These are phyloP conservation scores for Circinella minor DNA, from an alignment of 371 early-diverging fungal genomes.

Conservation along the genomic window DNA sequence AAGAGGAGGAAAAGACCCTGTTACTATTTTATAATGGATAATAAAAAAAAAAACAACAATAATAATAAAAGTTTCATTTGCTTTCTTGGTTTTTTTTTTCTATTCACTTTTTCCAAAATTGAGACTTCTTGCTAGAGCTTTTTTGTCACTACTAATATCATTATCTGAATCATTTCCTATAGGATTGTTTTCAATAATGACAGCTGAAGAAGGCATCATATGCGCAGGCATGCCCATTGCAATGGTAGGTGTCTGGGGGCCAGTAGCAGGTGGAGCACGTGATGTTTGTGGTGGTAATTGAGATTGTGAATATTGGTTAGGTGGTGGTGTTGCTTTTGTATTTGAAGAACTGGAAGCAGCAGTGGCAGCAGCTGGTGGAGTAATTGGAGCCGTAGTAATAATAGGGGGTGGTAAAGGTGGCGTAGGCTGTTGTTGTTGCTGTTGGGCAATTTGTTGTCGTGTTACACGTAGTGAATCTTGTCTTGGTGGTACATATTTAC, in stretches of 20 bases:
- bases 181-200: conserved; percentile 3
- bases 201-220: conserved; percentile 15
- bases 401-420: conserved; percentile 27
- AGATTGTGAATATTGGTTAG: background rate
- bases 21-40: background rate
- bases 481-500: conserved; percentile 17
- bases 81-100: background rate
- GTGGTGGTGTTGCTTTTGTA: background rate
- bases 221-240: conserved; percentile 18
- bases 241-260: conserved; percentile 24
- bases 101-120: conserved; percentile 8
- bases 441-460: conserved; percentile 9
- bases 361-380: background rate
- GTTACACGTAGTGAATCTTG: conserved; percentile 23
- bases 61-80: background rate
- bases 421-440: conserved; percentile 10
- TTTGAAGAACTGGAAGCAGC: background rate
- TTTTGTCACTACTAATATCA: background rate
- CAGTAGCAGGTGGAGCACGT: conserved; percentile 7
- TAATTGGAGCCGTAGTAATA: background rate
- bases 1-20: too few species aligned
- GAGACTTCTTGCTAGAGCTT: background rate
- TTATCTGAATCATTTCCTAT: background rate
- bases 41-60: background rate
- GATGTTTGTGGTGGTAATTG: background rate